These are phyloP conservation scores for Mallotus repandus DNA, from an alignment of 441 rosid species.

Conservation along the genomic window DNA sequence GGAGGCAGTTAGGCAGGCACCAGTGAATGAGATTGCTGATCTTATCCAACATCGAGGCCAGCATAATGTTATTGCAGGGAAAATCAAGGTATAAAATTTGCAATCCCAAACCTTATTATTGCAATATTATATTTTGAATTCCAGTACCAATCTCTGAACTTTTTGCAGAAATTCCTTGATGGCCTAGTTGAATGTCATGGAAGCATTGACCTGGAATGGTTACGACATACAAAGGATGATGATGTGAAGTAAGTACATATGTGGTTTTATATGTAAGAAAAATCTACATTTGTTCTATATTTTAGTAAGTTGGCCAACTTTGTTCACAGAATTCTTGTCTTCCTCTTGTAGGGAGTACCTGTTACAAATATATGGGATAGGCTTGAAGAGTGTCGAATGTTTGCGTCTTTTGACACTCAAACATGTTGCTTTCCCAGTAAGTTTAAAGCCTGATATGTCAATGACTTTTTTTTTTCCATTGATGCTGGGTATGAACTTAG, in stretches of 20 bases:
- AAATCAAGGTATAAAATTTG: slow-evolving; percentile 44
- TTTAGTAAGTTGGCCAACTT: not conserved
- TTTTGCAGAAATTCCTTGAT: slow-evolving; percentile 51
- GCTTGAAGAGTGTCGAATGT: slow-evolving; percentile 75
- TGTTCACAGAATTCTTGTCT: not conserved
- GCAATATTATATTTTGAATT: not conserved
- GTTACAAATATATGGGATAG: slow-evolving; percentile 54
- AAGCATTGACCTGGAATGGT: slow-evolving; percentile 68
- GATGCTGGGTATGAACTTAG: not conserved
- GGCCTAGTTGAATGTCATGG: slow-evolving; percentile 38
- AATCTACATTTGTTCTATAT: not conserved
- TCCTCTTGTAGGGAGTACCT: slow-evolving; percentile 46
- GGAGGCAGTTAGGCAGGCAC: slow-evolving; percentile 50
- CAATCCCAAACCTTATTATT: not conserved
- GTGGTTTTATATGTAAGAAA: not conserved
- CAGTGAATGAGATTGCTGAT: slow-evolving; percentile 28
- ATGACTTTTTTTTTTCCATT: not conserved
- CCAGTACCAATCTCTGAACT: not conserved
- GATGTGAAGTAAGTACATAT: slow-evolving; percentile 45
- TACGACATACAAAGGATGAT: slow-evolving; percentile 54
- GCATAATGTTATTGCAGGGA: slow-evolving; percentile 38
- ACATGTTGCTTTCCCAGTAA: slow-evolving; percentile 69
- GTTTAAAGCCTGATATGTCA: not conserved
- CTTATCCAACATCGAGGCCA: slow-evolving; percentile 55
- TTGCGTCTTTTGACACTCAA: slow-evolving; percentile 57